These are phyloP conservation scores for Entomortierella lignicola DNA, from an alignment of 192 early-diverging fungal genomes.

Conservation along the genomic window DNA sequence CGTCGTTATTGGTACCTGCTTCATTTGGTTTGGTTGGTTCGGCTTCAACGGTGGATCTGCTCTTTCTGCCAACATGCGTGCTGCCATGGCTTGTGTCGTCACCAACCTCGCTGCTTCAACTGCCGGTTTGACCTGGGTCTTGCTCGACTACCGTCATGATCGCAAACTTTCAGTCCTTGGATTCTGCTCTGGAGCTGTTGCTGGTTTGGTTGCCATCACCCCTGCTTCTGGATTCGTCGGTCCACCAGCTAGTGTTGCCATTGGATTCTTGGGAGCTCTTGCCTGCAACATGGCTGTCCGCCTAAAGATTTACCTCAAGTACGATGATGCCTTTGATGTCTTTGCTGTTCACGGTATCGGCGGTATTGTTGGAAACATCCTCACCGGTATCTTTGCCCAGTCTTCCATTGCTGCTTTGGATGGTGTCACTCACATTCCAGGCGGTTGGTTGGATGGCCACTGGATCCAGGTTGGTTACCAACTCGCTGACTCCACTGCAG, in stretches of 20 bases:
- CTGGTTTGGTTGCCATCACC: slow-evolving; percentile 94
- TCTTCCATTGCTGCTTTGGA: slow-evolving; percentile 78
- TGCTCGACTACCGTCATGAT: slow-evolving; percentile 81
- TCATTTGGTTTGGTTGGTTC: slow-evolving; percentile 97
- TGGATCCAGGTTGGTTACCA: slow-evolving; percentile 89
- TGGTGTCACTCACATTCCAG: slow-evolving; percentile 66
- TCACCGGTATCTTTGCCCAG: slow-evolving; percentile 94
- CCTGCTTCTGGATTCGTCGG: slow-evolving; percentile 91
- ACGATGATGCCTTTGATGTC: slow-evolving; percentile 94
- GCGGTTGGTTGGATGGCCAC: slow-evolving; percentile 69
- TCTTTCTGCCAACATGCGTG: slow-evolving; percentile 82
- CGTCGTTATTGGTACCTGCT: slow-evolving; percentile 88
- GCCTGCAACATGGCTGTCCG: slow-evolving; percentile 86
- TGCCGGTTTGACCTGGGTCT: slow-evolving; percentile 87
- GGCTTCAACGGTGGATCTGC: slow-evolving; percentile 96
- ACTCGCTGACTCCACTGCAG: slow-evolving; percentile 78
- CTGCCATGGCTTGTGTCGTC: slow-evolving; percentile 85
- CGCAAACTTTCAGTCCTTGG: slow-evolving; percentile 89
- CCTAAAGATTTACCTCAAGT: slow-evolving; percentile 86
- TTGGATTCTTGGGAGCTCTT: slow-evolving; percentile 78
- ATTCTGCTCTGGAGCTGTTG: slow-evolving; percentile 94
- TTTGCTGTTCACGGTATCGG: slow-evolving; percentile 92
- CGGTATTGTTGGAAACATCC: slow-evolving; percentile 85
- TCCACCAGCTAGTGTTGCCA: slow-evolving; percentile 83
- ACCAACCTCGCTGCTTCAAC: slow-evolving; percentile 89